Base-by-base conservation (phyloP, 2,329 filamentous ascomycete genomes). In the Diaporthe sp. region DNA sequence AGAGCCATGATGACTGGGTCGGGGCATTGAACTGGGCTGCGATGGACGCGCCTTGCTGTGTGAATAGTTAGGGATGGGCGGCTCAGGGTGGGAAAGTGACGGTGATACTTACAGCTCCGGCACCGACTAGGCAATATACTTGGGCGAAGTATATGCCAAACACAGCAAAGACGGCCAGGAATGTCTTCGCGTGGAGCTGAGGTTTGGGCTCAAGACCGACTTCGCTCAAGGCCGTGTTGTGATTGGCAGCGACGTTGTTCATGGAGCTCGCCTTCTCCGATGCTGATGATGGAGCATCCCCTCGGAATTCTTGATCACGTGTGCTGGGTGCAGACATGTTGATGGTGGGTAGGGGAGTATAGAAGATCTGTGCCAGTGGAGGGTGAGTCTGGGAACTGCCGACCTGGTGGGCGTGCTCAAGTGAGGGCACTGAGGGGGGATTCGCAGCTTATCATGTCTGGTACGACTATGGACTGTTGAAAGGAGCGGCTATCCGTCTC, bases 71-170 rank as follows among this genome's bases (percentile, higher is more conserved):
- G 63, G 13, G 3, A 37, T 34, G 42, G 60, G 57, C 15, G n/a
- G 20, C 53, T 10, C 37, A 49, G 17, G 47, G 49, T 61, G 47
- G 61, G 20, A 44, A 15, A 22, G 12, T 15, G 7, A 60, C 6
- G 68, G 61, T 25, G 57, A n/a, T 12, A 78, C 82, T 79, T 78
- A 84, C 82, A 51, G 82, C 81, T 39, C 82, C 83, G 22, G 79
- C 83, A 1, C 84, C 84, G 13, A 85, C 83, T 5, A 85, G 72
- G 72, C 78, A 81, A 31, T 83, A 71, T 0, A 84, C 72, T 73
- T 85, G 84, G 10, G 82, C 81, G 73, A 83, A 81, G 78, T 85
- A 85, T 63, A 85, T 84, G 22, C 84, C 51, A 67, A 81, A 81
- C 0, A 84, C 82, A 4, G 83, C 80, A 25, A 82, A 77, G 25